Percentiles rank a stretch among this genome's conserved stretches.
Evolutionary conservation across 2,329 filamentous ascomycete species (phyloP).

Genomic region (Microsporum ferrugineum): DNA sequence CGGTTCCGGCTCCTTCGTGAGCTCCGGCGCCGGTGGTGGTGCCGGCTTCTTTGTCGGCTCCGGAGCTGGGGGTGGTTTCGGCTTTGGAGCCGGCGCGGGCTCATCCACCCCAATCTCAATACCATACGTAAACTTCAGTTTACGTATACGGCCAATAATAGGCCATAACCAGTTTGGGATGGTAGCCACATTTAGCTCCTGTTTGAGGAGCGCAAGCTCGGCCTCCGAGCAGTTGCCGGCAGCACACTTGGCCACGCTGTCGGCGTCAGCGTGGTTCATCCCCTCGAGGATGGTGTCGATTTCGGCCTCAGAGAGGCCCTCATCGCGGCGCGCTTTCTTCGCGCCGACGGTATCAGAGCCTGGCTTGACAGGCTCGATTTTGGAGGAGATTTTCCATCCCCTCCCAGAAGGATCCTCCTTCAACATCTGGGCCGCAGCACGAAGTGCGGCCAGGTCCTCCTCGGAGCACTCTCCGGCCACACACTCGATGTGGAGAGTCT

Average conservation of each 20-base stretch:
- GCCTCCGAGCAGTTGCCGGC: conserved; percentile 3
- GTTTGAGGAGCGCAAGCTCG: conserved; percentile 1
- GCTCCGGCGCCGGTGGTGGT: neutral
- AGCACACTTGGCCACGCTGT: conserved; percentile 4
- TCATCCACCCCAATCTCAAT: conserved; percentile 4
- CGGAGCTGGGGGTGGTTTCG: neutral
- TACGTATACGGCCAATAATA: conserved; percentile 5
- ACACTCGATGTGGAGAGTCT: conserved; percentile 6
- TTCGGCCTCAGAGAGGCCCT: neutral
- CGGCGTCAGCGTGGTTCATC: neutral
- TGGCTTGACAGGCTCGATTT: neutral
- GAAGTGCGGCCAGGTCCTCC: conserved; percentile 1
- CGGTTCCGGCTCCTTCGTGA: neutral
- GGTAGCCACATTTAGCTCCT: conserved; percentile 5
- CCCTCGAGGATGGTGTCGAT: neutral
- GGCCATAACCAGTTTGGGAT: conserved; percentile 7
- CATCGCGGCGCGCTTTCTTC: conserved; percentile 5
- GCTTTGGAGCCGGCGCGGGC: neutral
- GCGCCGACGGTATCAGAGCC: neutral
- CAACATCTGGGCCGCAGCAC: conserved; percentile 4
- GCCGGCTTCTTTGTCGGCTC: neutral
- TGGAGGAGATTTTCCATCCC: conserved; percentile 6
- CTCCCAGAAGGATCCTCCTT: conserved; percentile 3
- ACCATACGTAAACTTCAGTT: conserved; percentile 11
- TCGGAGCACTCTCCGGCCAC: conserved; percentile 7